phyloP scores from a whole-genome alignment of 176 grass and related monocot genomes.

The Oryza rufipogon region DNA sequence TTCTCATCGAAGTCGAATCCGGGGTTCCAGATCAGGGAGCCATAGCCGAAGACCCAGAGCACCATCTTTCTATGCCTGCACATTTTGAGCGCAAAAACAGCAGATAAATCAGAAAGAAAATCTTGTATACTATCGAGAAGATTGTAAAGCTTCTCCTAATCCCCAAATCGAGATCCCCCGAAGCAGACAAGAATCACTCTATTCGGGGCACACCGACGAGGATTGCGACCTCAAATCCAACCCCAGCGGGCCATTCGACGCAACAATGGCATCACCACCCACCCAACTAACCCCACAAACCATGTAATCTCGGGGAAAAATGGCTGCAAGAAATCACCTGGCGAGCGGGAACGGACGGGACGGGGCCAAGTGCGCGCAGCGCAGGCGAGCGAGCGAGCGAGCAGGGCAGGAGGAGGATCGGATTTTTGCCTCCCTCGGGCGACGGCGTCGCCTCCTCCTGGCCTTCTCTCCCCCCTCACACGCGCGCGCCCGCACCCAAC shows the following conservation, averaged over 20 bases:
- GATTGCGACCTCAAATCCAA: too few relatives aligned
- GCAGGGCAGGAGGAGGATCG: conserved; percentile 4
- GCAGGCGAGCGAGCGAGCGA: not conserved
- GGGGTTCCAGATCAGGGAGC: conserved; percentile 97
- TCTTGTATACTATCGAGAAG: not conserved
- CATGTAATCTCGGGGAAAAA: too few relatives aligned
- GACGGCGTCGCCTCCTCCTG: not conserved
- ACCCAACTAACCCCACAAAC: too few relatives aligned
- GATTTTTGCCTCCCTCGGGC: not conserved
- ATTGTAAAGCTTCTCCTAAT: not conserved
- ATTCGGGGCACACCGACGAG: too few relatives aligned
- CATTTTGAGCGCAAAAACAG: not conserved
- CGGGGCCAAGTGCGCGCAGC: not conserved
- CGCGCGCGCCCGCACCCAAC: too few relatives aligned
- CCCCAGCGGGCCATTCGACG: too few relatives aligned
- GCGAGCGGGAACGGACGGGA: not conserved
- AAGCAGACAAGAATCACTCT: not conserved
- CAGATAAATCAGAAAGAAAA: not conserved
- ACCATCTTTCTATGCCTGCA: conserved; percentile 56
- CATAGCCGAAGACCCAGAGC: conserved; percentile 93
- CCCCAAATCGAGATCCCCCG: not conserved
- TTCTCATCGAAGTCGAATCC: conserved; percentile 92
- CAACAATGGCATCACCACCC: too few relatives aligned
- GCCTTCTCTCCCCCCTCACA: too few relatives aligned
- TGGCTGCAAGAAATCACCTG: conserved; percentile 18